Conservation (phyloP, 1,284 basidiomycete genomes). For the Melampsora americana region DNA sequence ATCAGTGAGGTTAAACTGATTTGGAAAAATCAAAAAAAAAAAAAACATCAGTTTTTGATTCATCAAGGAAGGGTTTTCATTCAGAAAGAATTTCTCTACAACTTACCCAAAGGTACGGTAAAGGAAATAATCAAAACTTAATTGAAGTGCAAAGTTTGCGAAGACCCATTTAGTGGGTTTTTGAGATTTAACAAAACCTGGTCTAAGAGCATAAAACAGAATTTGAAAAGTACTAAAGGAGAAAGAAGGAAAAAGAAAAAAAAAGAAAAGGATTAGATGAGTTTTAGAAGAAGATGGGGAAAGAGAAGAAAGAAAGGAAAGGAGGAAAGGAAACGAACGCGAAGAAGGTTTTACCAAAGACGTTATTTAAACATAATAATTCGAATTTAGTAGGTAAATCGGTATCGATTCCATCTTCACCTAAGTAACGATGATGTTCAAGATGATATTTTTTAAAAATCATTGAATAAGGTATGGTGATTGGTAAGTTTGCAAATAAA, state of each 20-base stretch:
- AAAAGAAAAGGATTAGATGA: background rate
- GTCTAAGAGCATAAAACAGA: slow-evolving; percentile 93
- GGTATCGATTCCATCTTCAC: slow-evolving; percentile 94
- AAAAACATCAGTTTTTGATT: too few relatives aligned
- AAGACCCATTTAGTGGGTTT: slow-evolving; percentile 77
- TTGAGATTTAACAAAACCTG: slow-evolving; percentile 86
- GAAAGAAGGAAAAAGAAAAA: background rate
- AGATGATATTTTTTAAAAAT: slow-evolving; percentile 93
- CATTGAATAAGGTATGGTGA: slow-evolving; percentile 90
- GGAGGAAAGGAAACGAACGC: slow-evolving; percentile 56
- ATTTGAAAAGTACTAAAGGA: slow-evolving; percentile 86
- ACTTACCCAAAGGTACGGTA: slow-evolving; percentile 55
- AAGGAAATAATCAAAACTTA: slow-evolving; percentile 67
- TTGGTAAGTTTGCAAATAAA: slow-evolving; percentile 85
- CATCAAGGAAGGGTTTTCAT: too few relatives aligned
- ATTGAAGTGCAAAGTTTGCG: slow-evolving; percentile 69
- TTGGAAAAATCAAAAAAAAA: too few relatives aligned
- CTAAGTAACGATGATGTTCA: slow-evolving; percentile 88
- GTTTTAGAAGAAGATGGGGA: background rate
- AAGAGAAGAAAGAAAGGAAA: background rate
- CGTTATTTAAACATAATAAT: slow-evolving; percentile 82
- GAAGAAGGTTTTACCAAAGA: slow-evolving; percentile 95
- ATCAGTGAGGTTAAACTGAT: slow-evolving; percentile 60
- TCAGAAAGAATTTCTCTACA: too few relatives aligned
- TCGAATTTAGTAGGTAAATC: slow-evolving; percentile 86